phyloP scores from a whole-genome alignment of 2,329 filamentous ascomycete genomes.

The Ilyonectria destructans region DNA sequence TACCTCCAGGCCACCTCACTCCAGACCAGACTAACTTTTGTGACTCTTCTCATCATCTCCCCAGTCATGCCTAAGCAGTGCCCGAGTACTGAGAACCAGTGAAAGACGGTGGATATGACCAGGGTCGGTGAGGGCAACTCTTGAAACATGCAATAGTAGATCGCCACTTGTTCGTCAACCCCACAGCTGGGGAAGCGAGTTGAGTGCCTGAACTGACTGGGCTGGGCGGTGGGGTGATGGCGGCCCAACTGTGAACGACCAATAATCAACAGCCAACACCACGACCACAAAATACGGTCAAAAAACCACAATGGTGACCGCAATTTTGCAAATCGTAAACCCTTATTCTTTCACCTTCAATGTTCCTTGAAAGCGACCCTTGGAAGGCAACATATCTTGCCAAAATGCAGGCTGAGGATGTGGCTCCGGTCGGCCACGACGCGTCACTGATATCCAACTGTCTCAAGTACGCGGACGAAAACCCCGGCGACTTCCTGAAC shows the following conservation, averaged over 20 bases:
- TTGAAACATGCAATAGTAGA: too few relatives aligned
- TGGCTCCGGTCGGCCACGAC: not conserved
- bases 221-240: not conserved
- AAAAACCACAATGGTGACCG: not conserved
- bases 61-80: too few relatives aligned
- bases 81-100: too few relatives aligned
- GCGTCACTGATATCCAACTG: not conserved
- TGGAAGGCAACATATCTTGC: not conserved
- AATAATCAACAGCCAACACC: not conserved
- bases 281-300: not conserved
- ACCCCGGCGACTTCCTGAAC: conserved; percentile 2
- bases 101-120: too few relatives aligned
- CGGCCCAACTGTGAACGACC: not conserved
- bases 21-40: too few relatives aligned
- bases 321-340: not conserved
- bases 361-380: not conserved
- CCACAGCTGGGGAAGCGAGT: too few relatives aligned
- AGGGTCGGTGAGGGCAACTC: too few relatives aligned
- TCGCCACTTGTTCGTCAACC: too few relatives aligned
- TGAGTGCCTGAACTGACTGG: too few relatives aligned
- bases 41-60: too few relatives aligned
- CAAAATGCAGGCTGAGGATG: not conserved
- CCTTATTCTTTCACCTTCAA: not conserved
- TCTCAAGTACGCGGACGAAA: conserved; percentile 23
- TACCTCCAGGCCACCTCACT: too few relatives aligned